Evolutionary conservation across 2,329 filamentous ascomycete species (phyloP).

Genomic region (Calonectria hawksworthii): DNA sequence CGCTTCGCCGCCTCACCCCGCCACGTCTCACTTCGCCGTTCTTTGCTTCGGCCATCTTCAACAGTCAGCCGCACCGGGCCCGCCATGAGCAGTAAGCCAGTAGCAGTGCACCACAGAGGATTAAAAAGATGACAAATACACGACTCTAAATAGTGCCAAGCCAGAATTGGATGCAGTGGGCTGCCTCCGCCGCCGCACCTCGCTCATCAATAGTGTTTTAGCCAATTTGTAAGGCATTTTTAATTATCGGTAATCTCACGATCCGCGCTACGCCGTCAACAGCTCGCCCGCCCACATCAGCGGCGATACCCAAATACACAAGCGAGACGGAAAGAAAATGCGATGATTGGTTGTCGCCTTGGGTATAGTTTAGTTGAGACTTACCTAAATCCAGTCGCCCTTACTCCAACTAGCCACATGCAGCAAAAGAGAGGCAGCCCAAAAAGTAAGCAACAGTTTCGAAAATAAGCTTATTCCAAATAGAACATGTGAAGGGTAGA

Average conservation of each 20-base stretch:
- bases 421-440: neutral
- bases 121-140: neutral
- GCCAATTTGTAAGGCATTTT: slow-evolving; percentile 2
- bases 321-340: neutral
- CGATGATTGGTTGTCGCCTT: neutral
- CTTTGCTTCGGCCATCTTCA: neutral
- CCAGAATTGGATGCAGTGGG: neutral
- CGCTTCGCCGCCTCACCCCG: neutral
- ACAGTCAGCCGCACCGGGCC: neutral
- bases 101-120: neutral
- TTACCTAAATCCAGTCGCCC: neutral
- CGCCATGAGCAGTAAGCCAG: neutral
- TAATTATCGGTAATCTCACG: neutral
- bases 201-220: neutral
- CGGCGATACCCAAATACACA: neutral
- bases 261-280: neutral
- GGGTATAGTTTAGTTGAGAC: neutral
- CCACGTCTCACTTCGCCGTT: neutral
- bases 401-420: neutral
- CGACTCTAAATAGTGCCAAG: neutral
- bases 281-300: slow-evolving; percentile 7
- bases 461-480: neutral
- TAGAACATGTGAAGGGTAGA: neutral
- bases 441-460: neutral
- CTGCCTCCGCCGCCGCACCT: neutral